phyloP scores from a whole-genome alignment of 2,329 filamentous ascomycete genomes.

The Penicillium sp. region DNA sequence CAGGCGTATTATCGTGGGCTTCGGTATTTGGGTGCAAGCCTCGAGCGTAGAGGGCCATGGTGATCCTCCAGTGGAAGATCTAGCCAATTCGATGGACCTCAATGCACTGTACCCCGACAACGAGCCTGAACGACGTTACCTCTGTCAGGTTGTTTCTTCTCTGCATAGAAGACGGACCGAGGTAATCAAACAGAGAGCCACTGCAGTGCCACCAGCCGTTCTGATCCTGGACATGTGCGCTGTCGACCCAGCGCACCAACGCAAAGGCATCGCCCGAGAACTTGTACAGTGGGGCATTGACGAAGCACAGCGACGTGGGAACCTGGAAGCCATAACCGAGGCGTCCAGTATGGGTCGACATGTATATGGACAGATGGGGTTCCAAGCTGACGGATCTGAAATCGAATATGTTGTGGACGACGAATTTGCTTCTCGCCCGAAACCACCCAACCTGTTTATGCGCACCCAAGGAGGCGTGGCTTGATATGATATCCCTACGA shows the following conservation, averaged over 20 bases:
- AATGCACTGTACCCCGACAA: constrained; percentile 44
- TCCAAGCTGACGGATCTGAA: constrained; percentile 41
- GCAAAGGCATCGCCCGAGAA: constrained; percentile 44
- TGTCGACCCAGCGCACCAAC: constrained; percentile 54
- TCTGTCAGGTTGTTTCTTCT: constrained; percentile 44
- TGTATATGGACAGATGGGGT: constrained; percentile 49
- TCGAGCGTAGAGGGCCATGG: constrained; percentile 52
- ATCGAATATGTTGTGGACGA: constrained; percentile 45
- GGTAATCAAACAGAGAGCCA: constrained; percentile 42
- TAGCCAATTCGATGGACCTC: constrained; percentile 25
- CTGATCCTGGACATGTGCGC: constrained; percentile 52
- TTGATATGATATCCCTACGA: neutral
- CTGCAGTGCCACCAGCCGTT: constrained; percentile 30
- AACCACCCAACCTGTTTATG: constrained; percentile 50
- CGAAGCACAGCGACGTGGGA: constrained; percentile 33
- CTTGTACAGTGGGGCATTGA: constrained; percentile 48
- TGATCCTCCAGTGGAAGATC: constrained; percentile 28
- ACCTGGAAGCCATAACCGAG: constrained; percentile 47
- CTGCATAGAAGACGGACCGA: constrained; percentile 33
- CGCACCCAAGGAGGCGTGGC: constrained; percentile 28
- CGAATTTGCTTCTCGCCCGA: constrained; percentile 33
- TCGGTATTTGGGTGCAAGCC: constrained; percentile 56
- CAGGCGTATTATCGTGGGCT: constrained; percentile 43
- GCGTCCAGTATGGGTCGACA: constrained; percentile 49
- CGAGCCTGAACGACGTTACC: constrained; percentile 46